phyloP scores from a whole-genome alignment of 2,329 filamentous ascomycete genomes.

The Aspergillus sp. region DNA sequence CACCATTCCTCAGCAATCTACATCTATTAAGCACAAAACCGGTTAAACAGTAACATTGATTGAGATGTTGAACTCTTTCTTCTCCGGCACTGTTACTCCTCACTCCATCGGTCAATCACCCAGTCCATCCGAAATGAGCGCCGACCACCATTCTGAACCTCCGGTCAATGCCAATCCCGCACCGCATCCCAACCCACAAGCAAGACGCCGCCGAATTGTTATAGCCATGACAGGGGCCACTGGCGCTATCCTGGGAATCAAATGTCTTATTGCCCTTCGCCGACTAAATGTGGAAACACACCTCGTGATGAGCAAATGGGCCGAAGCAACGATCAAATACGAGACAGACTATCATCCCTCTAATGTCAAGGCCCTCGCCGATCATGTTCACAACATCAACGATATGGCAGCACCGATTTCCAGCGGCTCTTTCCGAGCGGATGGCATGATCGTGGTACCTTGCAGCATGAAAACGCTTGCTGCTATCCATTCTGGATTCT shows the following conservation, averaged over 20 bases:
- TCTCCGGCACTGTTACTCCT: slow-evolving; percentile 14
- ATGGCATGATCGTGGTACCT: slow-evolving; percentile 45
- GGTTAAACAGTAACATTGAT: too few relatives aligned
- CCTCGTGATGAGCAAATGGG: slow-evolving; percentile 48
- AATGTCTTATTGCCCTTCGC: slow-evolving; percentile 37
- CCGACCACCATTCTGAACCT: background rate
- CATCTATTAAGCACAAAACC: too few relatives aligned
- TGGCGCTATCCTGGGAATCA: slow-evolving; percentile 41
- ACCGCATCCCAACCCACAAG: background rate
- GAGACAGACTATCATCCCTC: slow-evolving; percentile 39
- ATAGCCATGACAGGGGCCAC: slow-evolving; percentile 50
- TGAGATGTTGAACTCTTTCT: slow-evolving; percentile 9
- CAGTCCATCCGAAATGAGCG: background rate
- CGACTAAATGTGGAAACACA: slow-evolving; percentile 45
- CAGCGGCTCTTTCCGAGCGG: slow-evolving; percentile 40
- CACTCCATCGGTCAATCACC: slow-evolving; percentile 12
- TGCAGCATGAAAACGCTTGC: slow-evolving; percentile 49
- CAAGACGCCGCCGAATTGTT: slow-evolving; percentile 32
- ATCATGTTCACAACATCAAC: slow-evolving; percentile 34
- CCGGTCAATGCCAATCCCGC: background rate
- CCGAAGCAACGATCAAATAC: slow-evolving; percentile 44
- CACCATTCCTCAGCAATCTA: too few relatives aligned
- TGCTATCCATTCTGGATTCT: slow-evolving; percentile 36
- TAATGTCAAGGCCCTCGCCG: slow-evolving; percentile 36
- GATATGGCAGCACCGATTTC: slow-evolving; percentile 45